Conservation (phyloP, 1,284 basidiomycete genomes). For the Austroboletus rostrupii region DNA sequence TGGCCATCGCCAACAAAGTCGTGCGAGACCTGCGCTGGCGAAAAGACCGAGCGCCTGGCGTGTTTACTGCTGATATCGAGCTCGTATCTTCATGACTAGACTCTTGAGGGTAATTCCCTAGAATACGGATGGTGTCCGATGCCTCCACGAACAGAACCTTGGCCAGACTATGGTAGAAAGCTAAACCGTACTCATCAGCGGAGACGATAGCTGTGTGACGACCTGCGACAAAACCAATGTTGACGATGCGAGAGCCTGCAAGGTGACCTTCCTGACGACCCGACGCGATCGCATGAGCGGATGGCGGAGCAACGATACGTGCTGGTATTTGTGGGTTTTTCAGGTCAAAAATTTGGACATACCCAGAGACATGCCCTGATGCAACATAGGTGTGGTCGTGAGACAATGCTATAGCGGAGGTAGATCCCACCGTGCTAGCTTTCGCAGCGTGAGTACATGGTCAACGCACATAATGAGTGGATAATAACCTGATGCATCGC, state of each 20-base stretch:
- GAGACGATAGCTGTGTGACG: constrained; percentile 93
- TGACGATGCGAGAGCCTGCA: constrained; percentile 79
- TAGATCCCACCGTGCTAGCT: constrained; percentile 70
- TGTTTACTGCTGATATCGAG: constrained; percentile 14
- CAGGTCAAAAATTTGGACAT: constrained; percentile 86
- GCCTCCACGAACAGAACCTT: constrained; percentile 95
- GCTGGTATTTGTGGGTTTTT: constrained; percentile 60
- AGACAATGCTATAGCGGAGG: constrained; percentile 88
- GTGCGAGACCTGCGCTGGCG: constrained; percentile 47
- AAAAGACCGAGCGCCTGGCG: constrained; percentile 13
- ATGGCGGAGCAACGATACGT: constrained; percentile 72
- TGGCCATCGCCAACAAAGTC: constrained; percentile 74
- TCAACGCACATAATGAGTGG: constrained; percentile 1
- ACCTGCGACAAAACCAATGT: constrained; percentile 87
- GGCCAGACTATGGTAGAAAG: constrained; percentile 94
- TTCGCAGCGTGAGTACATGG: constrained; percentile 22
- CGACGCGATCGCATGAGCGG: constrained; percentile 61
- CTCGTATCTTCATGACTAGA: constrained; percentile 4
- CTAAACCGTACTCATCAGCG: constrained; percentile 87
- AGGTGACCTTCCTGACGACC: constrained; percentile 94
- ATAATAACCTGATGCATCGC: constrained; percentile 57
- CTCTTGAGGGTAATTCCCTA: constrained; percentile 84
- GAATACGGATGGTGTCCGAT: constrained; percentile 89
- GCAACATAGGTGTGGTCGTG: constrained; percentile 93
- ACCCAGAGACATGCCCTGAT: constrained; percentile 82